Evolutionary conservation across 495 filamentous ascomycete genomes (phyloP).

Genomic region (Massariosphaeria phaeospora): DNA sequence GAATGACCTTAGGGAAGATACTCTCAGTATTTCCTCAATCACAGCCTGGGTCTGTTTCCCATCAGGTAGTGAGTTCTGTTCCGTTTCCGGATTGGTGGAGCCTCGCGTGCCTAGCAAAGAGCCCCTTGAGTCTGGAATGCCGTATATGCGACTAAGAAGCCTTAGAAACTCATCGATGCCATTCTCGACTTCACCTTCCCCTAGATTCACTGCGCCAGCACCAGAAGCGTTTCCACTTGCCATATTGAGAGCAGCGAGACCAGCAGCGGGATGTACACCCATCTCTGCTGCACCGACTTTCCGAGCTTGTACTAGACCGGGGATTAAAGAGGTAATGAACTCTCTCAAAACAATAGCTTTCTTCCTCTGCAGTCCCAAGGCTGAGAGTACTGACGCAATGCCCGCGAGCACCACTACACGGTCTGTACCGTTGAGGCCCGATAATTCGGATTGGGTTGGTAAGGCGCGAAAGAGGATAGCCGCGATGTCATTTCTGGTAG

Average conservation of each 20-base stretch:
- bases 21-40: slow-evolving; percentile 35
- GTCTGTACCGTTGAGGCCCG: slow-evolving; percentile 61
- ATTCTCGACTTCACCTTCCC: slow-evolving; percentile 68
- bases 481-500: slow-evolving; percentile 62
- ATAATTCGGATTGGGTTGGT: slow-evolving; percentile 55
- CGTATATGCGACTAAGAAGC: slow-evolving; percentile 47
- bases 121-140: slow-evolving; percentile 31
- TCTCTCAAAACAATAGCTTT: slow-evolving; percentile 83
- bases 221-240: slow-evolving; percentile 45
- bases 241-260: slow-evolving; percentile 56
- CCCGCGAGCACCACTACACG: slow-evolving; percentile 73
- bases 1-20: slow-evolving; percentile 53
- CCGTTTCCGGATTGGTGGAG: neutral
- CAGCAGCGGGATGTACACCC: slow-evolving; percentile 79
- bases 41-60: neutral
- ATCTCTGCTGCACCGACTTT: slow-evolving; percentile 90
- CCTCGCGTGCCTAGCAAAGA: neutral
- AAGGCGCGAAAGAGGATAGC: slow-evolving; percentile 67
- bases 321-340: slow-evolving; percentile 73
- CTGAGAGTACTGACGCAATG: slow-evolving; percentile 73
- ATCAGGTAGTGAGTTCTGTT: no score
- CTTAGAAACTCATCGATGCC: slow-evolving; percentile 60
- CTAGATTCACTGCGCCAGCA: slow-evolving; percentile 65
- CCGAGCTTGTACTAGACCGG: slow-evolving; percentile 82
- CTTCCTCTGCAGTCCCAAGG: slow-evolving; percentile 73